phyloP scores from a whole-genome alignment of 148 eudicot genomes.

The Rhododendron henanense region DNA sequence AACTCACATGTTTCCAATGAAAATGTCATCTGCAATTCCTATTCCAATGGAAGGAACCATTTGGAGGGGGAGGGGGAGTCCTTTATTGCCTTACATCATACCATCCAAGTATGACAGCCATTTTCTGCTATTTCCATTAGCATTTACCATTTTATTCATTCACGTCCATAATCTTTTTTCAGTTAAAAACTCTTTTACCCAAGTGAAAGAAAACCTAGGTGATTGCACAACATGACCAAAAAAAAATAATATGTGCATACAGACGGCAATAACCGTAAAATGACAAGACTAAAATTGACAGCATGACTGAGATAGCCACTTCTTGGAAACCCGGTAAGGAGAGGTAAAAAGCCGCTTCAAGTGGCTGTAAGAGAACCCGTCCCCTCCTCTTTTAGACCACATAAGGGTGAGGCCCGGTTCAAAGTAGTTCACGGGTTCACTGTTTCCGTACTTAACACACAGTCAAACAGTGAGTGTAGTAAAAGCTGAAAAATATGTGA shows the following conservation, averaged over 20 bases:
- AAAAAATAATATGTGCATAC: too few relatives aligned
- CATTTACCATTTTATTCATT: slow-evolving; percentile 1
- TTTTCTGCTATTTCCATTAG: neutral
- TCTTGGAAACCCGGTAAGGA: slow-evolving; percentile 78
- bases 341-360: slow-evolving; percentile 88
- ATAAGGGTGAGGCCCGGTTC: slow-evolving; percentile 72
- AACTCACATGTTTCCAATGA: neutral
- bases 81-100: neutral
- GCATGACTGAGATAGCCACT: slow-evolving; percentile 94
- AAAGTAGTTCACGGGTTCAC: slow-evolving; percentile 20
- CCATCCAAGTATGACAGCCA: neutral
- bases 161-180: neutral
- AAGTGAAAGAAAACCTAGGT: neutral
- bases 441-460: neutral
- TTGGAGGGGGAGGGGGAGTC: neutral
- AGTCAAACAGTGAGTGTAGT: neutral
- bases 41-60: neutral
- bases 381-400: slow-evolving; percentile 89
- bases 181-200: neutral
- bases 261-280: neutral
- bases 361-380: slow-evolving; percentile 68
- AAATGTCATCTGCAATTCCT: neutral
- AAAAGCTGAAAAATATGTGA: neutral
- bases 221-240: neutral
- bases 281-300: slow-evolving; percentile 20